phyloP scores from a whole-genome alignment of 163 green algal genomes.

The Chlorella variabilis region DNA sequence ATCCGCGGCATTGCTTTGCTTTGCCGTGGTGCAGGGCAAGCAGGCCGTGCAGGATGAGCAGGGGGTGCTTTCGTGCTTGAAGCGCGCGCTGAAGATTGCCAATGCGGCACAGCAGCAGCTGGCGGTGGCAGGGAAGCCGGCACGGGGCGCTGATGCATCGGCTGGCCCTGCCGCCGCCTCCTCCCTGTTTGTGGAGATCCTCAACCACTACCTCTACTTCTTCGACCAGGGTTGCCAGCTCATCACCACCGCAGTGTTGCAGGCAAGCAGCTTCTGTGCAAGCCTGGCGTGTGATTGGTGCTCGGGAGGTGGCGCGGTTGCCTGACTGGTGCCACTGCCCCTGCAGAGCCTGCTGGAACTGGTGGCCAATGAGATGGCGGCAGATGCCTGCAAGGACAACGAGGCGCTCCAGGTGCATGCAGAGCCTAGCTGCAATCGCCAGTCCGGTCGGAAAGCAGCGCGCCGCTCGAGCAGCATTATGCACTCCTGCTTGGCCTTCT shows the following conservation, averaged over 20 bases:
- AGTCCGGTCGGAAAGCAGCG: too few relatives aligned
- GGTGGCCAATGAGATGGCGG: conserved; percentile 64
- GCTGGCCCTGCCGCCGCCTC: conserved; percentile 49
- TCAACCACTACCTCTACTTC: conserved; percentile 94
- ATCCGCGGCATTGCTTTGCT: neutral
- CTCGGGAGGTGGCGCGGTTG: neutral
- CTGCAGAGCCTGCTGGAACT: conserved; percentile 72
- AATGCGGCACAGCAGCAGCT: conserved; percentile 77
- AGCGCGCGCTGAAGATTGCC: conserved; percentile 89
- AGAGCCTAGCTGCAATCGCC: too few relatives aligned
- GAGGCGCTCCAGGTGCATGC: conserved; percentile 40
- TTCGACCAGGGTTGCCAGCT: conserved; percentile 72
- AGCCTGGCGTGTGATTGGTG: neutral
- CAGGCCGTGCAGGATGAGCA: conserved; percentile 62
- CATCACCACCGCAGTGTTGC: conserved; percentile 73
- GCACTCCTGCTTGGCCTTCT: too few relatives aligned
- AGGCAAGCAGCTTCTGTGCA: conserved; percentile 43
- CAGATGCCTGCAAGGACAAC: conserved; percentile 53
- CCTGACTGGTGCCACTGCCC: neutral
- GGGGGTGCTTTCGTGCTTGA: conserved; percentile 85
- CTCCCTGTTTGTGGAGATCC: conserved; percentile 87
- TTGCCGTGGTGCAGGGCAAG: conserved; percentile 4
- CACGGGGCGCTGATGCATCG: neutral
- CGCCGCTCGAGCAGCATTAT: too few relatives aligned
- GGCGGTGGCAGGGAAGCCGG: conserved; percentile 44